Conservation (phyloP, 305 asterid genomes). For the Andrographis paniculata region DNA sequence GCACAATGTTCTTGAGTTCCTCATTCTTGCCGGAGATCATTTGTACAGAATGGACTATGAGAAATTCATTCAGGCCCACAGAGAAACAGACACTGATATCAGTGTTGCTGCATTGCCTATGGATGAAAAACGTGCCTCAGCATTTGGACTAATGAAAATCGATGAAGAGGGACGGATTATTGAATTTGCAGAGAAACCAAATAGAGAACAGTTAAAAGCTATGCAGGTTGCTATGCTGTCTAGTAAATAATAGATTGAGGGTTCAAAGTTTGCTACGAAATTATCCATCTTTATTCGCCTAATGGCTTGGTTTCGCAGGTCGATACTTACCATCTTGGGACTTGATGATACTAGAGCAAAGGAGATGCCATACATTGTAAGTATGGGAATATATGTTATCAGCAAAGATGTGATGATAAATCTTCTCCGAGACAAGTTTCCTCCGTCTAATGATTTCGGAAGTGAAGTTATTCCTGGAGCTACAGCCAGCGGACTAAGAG, state of each 20-base stretch:
- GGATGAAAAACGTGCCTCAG: slow-evolving; percentile 88
- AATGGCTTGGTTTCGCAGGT: slow-evolving; percentile 34
- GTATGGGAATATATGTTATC: slow-evolving; percentile 93
- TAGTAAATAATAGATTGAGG: slow-evolving; percentile 1
- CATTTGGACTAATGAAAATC: slow-evolving; percentile 92
- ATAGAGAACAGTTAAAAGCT: slow-evolving; percentile 78
- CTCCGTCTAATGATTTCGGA: slow-evolving; percentile 93
- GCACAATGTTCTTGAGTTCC: slow-evolving; percentile 69
- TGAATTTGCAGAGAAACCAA: slow-evolving; percentile 92
- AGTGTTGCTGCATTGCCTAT: slow-evolving; percentile 88
- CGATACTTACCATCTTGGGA: slow-evolving; percentile 82
- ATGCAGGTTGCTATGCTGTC: slow-evolving; percentile 45
- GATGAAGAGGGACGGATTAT: slow-evolving; percentile 84
- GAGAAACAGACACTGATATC: slow-evolving; percentile 93
- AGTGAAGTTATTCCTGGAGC: slow-evolving; percentile 97
- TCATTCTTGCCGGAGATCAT: slow-evolving; percentile 93
- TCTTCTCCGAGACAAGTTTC: slow-evolving; percentile 65
- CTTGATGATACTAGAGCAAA: slow-evolving; percentile 84
- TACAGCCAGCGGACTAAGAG: slow-evolving; percentile 70
- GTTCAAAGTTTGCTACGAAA: neutral
- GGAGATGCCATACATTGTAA: slow-evolving; percentile 90
- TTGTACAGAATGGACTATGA: slow-evolving; percentile 92
- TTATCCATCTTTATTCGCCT: slow-evolving; percentile 7
- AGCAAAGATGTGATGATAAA: slow-evolving; percentile 80
- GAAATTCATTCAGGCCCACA: slow-evolving; percentile 86